Conservation (phyloP, 2,329 filamentous ascomycete species). For the Xylariaceae sp. region DNA sequence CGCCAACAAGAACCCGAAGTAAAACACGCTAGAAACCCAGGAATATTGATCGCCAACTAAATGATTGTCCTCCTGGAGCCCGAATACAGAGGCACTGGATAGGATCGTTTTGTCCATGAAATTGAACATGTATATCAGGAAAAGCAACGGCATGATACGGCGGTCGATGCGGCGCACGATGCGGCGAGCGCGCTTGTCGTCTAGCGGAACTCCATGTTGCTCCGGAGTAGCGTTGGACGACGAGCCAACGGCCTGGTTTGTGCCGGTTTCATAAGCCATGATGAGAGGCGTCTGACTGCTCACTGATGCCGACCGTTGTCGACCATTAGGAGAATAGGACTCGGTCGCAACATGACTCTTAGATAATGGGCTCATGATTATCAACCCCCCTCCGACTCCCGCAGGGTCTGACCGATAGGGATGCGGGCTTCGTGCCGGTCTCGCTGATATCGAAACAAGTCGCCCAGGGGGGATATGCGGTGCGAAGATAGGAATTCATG, state of each 20-base stretch:
- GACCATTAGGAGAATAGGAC: too few relatives aligned
- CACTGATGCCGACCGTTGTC: not conserved
- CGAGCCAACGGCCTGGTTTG: not conserved
- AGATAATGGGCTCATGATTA: too few relatives aligned
- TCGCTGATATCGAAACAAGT: too few relatives aligned
- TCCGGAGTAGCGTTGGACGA: not conserved
- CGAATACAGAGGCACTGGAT: slow-evolving; percentile 56
- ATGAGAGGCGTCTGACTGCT: slow-evolving; percentile 9
- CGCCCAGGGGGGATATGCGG: too few relatives aligned
- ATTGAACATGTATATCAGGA: slow-evolving; percentile 57
- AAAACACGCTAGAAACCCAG: slow-evolving; percentile 47
- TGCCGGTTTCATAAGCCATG: not conserved
- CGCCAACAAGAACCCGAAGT: slow-evolving; percentile 49
- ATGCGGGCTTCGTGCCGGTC: too few relatives aligned
- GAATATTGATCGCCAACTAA: slow-evolving; percentile 44
- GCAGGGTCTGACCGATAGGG: too few relatives aligned
- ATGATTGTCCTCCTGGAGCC: slow-evolving; percentile 46
- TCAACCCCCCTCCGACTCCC: too few relatives aligned
- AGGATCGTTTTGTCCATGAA: slow-evolving; percentile 62
- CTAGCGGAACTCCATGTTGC: not conserved
- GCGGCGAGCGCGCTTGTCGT: slow-evolving; percentile 20
- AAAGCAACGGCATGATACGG: slow-evolving; percentile 54
- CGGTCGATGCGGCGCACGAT: slow-evolving; percentile 56
- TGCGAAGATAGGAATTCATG: too few relatives aligned
- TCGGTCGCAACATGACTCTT: too few relatives aligned